Base-by-base conservation (phyloP, 2,329 filamentous ascomycete species). In the Macroventuria anomochaeta region DNA sequence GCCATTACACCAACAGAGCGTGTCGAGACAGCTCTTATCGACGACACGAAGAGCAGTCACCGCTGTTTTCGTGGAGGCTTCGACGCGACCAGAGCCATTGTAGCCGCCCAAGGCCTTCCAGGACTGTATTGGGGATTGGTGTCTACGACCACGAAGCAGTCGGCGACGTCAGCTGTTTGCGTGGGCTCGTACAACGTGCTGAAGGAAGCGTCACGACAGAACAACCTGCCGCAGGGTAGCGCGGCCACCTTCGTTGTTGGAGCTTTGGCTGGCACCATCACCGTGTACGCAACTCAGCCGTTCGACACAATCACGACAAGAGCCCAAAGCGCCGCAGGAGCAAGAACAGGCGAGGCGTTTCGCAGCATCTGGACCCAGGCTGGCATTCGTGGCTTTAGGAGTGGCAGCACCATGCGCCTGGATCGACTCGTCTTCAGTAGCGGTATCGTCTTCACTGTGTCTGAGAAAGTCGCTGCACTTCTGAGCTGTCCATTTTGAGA, bases 181-280 rank as follows among this genome's bases (percentile, higher is more conserved):
- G 80, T 81, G 77, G 78, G 79, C 1, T 77, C 74, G 2, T 82
- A 82, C 67, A 82, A 80, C 49, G 72, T 79, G 17, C 62, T 81
- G 38, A 78, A 77, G 21, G 76, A 79, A 39, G 62, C 67, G 10
- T 57, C 62, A 10, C 51, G 50, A 32, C 54, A 42, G 15, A 53
- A 65, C 11, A 62, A 62, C 4, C 46, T 66, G 11, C 55, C 65
- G 1, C 62, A 66, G 31, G 69, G 61, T 28, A 67, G 62, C 18
- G 62, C 62, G 4, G 44, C 58, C 31, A 72, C 69, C 1, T 72
- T 73, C 49, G 68, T 55, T 1, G 59, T 61, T 23, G 70, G 70
- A 13, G 68, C 69, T 2, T 25, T 67, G 15, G 70, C 70, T 15
- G 70, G 70, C 3, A 57, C 55, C n/a, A 56, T 72, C 17, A 77